Evolutionary conservation across 257 asterid species (phyloP).

Genomic region (Apocynum venetum): DNA sequence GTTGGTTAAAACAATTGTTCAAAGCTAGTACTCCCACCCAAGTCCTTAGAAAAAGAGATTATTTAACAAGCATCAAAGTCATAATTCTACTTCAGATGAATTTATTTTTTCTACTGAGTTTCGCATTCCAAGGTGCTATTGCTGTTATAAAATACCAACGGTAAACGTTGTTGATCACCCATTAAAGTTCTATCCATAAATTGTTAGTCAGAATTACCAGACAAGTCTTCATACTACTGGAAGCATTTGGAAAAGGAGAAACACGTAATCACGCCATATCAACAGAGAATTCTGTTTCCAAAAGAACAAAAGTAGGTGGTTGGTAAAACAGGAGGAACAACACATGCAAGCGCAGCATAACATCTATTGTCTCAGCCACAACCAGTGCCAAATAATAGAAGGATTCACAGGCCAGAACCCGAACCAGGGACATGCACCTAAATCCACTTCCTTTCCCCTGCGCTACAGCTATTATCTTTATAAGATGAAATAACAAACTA

Average conservation of each 20-base stretch:
- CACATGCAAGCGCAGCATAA: not conserved
- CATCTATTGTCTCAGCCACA: not conserved
- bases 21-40: not conserved
- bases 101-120: not conserved
- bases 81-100: not conserved
- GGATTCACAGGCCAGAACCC: not conserved
- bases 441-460: not conserved
- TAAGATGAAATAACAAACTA: not conserved
- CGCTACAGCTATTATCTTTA: not conserved
- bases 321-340: not conserved
- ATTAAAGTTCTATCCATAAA: not conserved
- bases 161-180: not conserved
- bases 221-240: not conserved
- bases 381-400: not conserved
- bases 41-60: not conserved
- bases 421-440: not conserved
- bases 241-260: not conserved
- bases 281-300: not conserved
- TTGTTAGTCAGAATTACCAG: not conserved
- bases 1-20: not conserved
- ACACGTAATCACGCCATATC: not conserved
- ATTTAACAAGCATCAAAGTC: not conserved
- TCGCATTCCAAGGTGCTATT: not conserved
- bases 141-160: not conserved
- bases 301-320: not conserved